Conservation (phyloP, 2,329 filamentous ascomycete genomes). For the Ustulina deusta region DNA sequence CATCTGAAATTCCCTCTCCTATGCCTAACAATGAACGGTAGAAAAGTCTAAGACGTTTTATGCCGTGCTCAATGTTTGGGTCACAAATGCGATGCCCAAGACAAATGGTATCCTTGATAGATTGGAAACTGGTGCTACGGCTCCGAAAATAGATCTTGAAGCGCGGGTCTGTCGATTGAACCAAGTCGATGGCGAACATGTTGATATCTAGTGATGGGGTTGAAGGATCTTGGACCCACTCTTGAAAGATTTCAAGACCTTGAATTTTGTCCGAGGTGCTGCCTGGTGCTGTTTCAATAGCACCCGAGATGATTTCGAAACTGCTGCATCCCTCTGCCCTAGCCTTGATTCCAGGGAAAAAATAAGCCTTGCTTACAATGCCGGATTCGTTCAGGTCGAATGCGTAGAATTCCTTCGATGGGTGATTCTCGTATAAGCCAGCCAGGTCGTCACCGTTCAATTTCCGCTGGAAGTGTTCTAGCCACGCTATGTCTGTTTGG, state of each 20-base stretch:
- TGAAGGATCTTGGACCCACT: not conserved
- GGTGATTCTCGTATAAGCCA: no score
- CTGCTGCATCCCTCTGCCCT: not conserved
- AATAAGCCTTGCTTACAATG: not conserved
- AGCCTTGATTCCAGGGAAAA: not conserved
- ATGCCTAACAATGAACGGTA: not conserved
- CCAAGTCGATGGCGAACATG: not conserved
- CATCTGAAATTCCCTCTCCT: not conserved
- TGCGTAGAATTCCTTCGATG: conserved; percentile 1
- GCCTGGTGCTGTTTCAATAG: not conserved
- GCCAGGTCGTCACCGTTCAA: no score
- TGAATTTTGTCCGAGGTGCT: not conserved
- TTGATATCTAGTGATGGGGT: no score
- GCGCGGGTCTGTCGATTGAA: not conserved
- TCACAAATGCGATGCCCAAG: not conserved
- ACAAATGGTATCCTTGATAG: not conserved
- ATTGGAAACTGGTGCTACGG: not conserved
- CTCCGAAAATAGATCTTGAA: conserved; percentile 9
- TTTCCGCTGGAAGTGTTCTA: no score
- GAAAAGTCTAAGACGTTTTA: not conserved
- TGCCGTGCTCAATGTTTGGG: not conserved
- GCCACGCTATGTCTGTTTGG: no score
- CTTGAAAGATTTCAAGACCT: not conserved
- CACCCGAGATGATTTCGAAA: not conserved
- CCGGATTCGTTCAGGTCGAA: not conserved